These are phyloP conservation scores for Dactylellina sp. DNA, from an alignment of 2,329 filamentous ascomycete species.

Conservation along the genomic window DNA sequence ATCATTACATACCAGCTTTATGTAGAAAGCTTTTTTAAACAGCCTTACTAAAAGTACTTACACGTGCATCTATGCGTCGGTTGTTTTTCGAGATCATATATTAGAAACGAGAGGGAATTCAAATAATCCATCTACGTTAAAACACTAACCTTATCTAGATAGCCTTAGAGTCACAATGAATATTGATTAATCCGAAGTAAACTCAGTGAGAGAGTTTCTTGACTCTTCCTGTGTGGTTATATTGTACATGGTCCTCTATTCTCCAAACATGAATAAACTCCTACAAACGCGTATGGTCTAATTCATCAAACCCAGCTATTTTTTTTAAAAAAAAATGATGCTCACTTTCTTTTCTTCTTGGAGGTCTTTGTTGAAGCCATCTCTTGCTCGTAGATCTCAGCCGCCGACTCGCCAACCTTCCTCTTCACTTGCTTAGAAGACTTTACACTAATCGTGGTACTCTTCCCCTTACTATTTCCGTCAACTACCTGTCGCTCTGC, in stretches of 20 bases:
- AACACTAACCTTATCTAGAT: background rate
- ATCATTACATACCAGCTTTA: background rate
- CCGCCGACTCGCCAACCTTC: conserved; percentile 73
- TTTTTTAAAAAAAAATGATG: background rate
- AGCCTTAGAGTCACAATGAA: too few species aligned
- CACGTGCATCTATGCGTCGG: background rate
- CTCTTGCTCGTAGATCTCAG: conserved; percentile 73
- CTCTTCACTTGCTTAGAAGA: conserved; percentile 76
- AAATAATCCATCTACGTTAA: background rate
- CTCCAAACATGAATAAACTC: conserved; percentile 21
- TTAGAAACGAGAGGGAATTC: background rate
- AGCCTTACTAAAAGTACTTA: conserved; percentile 3
- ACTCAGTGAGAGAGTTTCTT: too few species aligned
- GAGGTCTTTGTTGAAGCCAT: conserved; percentile 40
- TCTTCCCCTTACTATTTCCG: conserved; percentile 69
- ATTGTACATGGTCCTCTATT: conserved; percentile 41
- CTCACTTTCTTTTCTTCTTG: conserved; percentile 56
- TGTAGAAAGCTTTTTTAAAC: background rate
- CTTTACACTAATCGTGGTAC: conserved; percentile 82
- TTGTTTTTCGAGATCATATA: background rate
- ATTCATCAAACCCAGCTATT: conserved; percentile 11
- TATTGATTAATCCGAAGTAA: too few species aligned
- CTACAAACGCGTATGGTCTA: conserved; percentile 14
- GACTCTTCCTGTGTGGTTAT: too few species aligned
- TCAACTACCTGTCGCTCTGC: conserved; percentile 79